Evolutionary conservation across 306 rosid genomes (phyloP), one percentile per base, ranked within the genome.

Genomic region (Quercus robur): DNA sequence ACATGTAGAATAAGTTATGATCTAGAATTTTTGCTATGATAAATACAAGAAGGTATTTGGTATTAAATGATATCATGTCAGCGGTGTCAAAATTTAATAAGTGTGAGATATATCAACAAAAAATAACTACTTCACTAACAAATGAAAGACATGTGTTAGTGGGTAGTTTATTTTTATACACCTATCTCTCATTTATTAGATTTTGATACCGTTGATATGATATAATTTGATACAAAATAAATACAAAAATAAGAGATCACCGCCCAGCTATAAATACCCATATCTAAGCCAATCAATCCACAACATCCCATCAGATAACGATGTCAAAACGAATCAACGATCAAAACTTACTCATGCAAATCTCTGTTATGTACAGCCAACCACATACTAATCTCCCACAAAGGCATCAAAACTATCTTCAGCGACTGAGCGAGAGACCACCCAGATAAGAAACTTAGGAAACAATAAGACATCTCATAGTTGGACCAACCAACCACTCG

Each of bases 161-260:
- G 3, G 0, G 12, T 7, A 41, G 1, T 41, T 38, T 41, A 41
- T 41, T 41, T 41, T 8, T 41, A 41, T 41, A 41, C 11, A 41
- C n/a, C n/a, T n/a, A n/a, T n/a, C 1, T 8, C 2, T 41, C 0
- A 41, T 41, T 41, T 41, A 41, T 41, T 8, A 1, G 0, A 41
- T 41, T 41, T 41, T 41, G 3, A 38, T 7, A 38, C 0, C 0
- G 2, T 1, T 35, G 44, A 6, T 0, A 0, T 6, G 0, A 38
- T 38, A 38, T 33, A 1, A 1, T 5, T 5, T 5, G 41, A 6
- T 35, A 1, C 8, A 5, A 35, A 35, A 35, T 35, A 35, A 35
- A 35, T 5, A 35, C 2, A 35, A 35, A 1, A 6, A 35, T 0
- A 35, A 6, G 9, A 38, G 69, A 69, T 23, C 54, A 41, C 81